These are phyloP conservation scores for Claviceps sp. DNA, from an alignment of 2,329 filamentous ascomycete species.

Conservation along the genomic window DNA sequence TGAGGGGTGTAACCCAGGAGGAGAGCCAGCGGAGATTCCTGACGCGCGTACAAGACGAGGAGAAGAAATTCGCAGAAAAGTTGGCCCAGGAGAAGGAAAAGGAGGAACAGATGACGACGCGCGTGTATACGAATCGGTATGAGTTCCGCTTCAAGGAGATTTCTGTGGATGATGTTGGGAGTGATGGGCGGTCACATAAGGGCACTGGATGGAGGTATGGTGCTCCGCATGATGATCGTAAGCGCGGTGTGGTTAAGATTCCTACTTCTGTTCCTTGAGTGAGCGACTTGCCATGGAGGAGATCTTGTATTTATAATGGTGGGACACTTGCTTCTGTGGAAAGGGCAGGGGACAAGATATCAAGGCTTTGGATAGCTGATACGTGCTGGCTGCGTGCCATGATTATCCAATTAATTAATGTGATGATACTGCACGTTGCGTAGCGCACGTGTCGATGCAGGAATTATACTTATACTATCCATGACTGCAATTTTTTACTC, in stretches of 20 bases:
- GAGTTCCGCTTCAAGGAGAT: conserved; percentile 51
- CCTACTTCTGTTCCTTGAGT: conserved; percentile 45
- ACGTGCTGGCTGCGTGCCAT: too few species aligned
- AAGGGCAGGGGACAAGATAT: too few species aligned
- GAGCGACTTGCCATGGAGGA: neutral
- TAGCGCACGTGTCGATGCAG: too few species aligned
- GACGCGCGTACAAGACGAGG: conserved; percentile 28
- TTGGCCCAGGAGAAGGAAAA: conserved; percentile 19
- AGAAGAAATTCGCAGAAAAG: conserved; percentile 23
- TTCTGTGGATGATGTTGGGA: conserved; percentile 42
- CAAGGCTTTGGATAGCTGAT: too few species aligned
- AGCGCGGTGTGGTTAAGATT: conserved; percentile 53
- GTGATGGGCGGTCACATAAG: conserved; percentile 34
- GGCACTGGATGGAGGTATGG: conserved; percentile 52
- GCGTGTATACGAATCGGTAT: conserved; percentile 37
- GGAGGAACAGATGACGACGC: conserved; percentile 27
- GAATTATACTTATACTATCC: too few species aligned
- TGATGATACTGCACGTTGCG: too few species aligned
- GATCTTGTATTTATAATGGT: neutral
- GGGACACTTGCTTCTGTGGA: too few species aligned
- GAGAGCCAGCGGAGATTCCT: conserved; percentile 29
- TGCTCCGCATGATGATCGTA: conserved; percentile 47
- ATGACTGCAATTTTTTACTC: too few species aligned
- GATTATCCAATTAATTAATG: too few species aligned
- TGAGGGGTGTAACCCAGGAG: conserved; percentile 20